These are phyloP conservation scores for Vaccinium corymbosum DNA, from an alignment of 148 eudicot genomes.

Conservation along the genomic window DNA sequence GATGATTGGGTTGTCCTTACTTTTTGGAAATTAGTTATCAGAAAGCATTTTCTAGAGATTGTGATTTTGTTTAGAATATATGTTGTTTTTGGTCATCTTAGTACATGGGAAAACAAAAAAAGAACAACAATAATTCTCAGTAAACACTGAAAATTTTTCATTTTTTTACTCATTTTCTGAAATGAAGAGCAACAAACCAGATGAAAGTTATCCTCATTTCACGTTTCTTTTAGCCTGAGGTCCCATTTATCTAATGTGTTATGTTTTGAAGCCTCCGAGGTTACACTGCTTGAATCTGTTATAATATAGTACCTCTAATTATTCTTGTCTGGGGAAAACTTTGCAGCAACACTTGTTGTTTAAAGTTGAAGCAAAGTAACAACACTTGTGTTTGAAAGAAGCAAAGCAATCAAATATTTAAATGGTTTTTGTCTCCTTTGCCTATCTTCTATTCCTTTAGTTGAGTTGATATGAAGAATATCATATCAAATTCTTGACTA, in stretches of 20 bases:
- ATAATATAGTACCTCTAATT: background rate
- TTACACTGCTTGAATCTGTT: background rate
- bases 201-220: background rate
- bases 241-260: background rate
- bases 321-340: background rate
- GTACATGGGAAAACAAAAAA: background rate
- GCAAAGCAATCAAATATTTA: background rate
- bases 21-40: background rate
- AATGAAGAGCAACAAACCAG: background rate
- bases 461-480: background rate
- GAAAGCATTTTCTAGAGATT: background rate
- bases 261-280: background rate
- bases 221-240: background rate
- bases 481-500: background rate
- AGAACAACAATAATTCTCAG: background rate
- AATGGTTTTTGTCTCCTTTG: background rate
- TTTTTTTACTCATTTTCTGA: background rate
- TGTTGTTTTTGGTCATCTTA: background rate
- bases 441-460: background rate
- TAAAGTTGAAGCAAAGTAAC: background rate
- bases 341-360: background rate
- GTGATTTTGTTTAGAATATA: background rate
- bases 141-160: background rate
- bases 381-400: background rate
- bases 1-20: background rate